phyloP scores from a whole-genome alignment of 2,329 filamentous ascomycete species.

The Paecilomyces dactylethromorphus region DNA sequence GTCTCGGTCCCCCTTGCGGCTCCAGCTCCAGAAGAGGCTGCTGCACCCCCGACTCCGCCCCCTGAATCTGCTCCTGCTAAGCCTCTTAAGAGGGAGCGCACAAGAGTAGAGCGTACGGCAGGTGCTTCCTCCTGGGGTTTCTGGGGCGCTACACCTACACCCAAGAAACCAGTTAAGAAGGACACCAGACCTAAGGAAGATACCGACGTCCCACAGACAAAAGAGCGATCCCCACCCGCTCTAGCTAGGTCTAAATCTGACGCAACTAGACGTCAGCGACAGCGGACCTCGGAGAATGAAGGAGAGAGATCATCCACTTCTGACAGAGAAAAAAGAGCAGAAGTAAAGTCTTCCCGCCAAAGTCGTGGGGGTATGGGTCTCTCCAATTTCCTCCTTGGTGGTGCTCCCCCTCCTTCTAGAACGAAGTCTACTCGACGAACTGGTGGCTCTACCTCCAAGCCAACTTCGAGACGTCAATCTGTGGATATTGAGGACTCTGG shows the following conservation, averaged over 20 bases:
- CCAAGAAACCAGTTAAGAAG: slow-evolving; percentile 45
- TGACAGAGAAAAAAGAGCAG: slow-evolving; percentile 57
- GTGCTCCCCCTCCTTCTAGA: slow-evolving; percentile 51
- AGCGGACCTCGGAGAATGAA: slow-evolving; percentile 52
- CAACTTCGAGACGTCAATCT: slow-evolving; percentile 59
- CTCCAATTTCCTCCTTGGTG: slow-evolving; percentile 59
- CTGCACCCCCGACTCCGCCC: slow-evolving; percentile 42
- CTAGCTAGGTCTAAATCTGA: slow-evolving; percentile 52
- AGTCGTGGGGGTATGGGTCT: slow-evolving; percentile 54
- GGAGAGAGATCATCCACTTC: slow-evolving; percentile 64
- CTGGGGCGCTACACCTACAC: slow-evolving; percentile 55
- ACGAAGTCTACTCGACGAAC: slow-evolving; percentile 62
- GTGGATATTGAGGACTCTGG: slow-evolving; percentile 57
- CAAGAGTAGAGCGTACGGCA: slow-evolving; percentile 66
- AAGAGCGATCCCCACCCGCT: slow-evolving; percentile 37
- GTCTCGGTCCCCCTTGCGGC: too few relatives aligned
- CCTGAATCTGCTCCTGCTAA: slow-evolving; percentile 52
- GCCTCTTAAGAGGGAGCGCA: slow-evolving; percentile 64
- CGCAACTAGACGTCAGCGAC: slow-evolving; percentile 50
- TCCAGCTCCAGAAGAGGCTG: slow-evolving; percentile 16
- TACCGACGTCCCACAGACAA: slow-evolving; percentile 19
- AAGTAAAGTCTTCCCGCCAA: slow-evolving; percentile 48
- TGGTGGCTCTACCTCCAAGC: slow-evolving; percentile 49
- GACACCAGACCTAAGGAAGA: slow-evolving; percentile 37
- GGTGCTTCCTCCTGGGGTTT: slow-evolving; percentile 65